Percentiles rank a stretch among this genome's conserved stretches.
Conservation (phyloP, 2,329 filamentous ascomycete genomes). For the Ceratocystis eucalypticola region DNA sequence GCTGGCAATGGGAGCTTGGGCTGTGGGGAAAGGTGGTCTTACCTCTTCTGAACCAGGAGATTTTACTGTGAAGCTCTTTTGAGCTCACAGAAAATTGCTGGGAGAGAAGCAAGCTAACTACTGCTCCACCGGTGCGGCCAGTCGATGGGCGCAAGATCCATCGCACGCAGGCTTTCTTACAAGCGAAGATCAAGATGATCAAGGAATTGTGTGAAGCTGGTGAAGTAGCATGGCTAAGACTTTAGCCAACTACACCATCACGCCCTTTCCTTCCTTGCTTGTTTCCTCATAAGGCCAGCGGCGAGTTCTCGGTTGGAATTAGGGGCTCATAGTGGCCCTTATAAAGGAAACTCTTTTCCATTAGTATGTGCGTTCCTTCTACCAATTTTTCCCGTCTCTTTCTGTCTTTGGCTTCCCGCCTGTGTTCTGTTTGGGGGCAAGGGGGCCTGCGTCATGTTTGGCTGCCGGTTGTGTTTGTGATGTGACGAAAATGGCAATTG, state of each 20-base stretch:
- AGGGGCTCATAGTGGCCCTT: background rate
- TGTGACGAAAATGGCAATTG: constrained; percentile 2
- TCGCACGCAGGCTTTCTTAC: background rate
- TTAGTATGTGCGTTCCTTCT: background rate
- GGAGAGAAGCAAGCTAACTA: constrained; percentile 15
- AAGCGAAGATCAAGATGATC: background rate
- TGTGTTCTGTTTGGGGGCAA: background rate
- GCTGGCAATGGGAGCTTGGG: background rate
- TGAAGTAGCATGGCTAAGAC: background rate
- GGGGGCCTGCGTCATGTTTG: constrained; percentile 1
- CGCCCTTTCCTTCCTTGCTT: background rate
- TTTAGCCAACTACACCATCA: constrained; percentile 8
- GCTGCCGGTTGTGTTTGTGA: background rate
- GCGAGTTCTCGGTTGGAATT: constrained; percentile 8
- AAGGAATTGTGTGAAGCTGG: background rate
- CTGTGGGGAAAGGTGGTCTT: background rate
- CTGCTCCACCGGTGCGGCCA: constrained; percentile 14
- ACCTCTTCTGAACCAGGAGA: constrained; percentile 14
- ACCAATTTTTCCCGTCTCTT: no score
- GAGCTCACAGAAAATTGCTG: background rate
- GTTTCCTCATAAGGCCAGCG: constrained; percentile 7
- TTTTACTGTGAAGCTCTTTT: background rate
- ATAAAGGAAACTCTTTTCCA: constrained; percentile 6
- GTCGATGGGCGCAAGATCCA: constrained; percentile 4
- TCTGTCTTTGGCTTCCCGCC: background rate